A percentile compares a stretch with the other conserved stretches of the same genome.
phyloP scores from a whole-genome alignment of 352 stramenopile genomes.

The Phytophthora lateralis region DNA sequence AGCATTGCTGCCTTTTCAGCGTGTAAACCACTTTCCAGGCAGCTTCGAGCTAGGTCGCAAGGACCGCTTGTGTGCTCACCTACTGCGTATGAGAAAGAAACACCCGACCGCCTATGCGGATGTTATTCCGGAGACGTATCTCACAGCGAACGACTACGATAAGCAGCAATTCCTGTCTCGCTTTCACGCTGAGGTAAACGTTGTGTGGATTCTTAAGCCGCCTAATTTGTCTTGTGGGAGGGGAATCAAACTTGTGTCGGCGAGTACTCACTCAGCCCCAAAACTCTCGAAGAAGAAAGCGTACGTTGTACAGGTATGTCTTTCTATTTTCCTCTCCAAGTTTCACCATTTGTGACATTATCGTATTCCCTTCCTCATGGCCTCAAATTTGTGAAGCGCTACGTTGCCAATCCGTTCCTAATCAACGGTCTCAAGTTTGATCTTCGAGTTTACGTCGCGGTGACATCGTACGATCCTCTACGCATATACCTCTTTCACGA shows the following conservation, averaged over 20 bases:
- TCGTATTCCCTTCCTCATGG: background rate
- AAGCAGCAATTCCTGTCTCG: constrained; percentile 62
- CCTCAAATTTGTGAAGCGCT: constrained; percentile 50
- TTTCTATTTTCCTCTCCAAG: constrained; percentile 21
- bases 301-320: constrained; percentile 55
- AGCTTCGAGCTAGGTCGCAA: constrained; percentile 85
- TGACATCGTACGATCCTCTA: constrained; percentile 87
- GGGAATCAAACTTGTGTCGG: constrained; percentile 75
- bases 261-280: constrained; percentile 38
- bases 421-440: constrained; percentile 94
- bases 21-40: constrained; percentile 78
- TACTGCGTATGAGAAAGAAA: constrained; percentile 72
- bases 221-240: constrained; percentile 77
- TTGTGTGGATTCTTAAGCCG: constrained; percentile 85
- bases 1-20: constrained; percentile 55
- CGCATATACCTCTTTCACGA: constrained; percentile 88
- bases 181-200: constrained; percentile 47
- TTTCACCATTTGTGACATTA: background rate
- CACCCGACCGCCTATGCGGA: constrained; percentile 48
- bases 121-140: constrained; percentile 75
- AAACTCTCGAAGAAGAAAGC: constrained; percentile 76
- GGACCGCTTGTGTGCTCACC: constrained; percentile 60
- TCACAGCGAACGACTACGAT: constrained; percentile 77
- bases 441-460: constrained; percentile 89
- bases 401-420: constrained; percentile 80